Evolutionary conservation across 2,329 filamentous ascomycete species (phyloP).

Genomic region (Talaromyces pinophilus): DNA sequence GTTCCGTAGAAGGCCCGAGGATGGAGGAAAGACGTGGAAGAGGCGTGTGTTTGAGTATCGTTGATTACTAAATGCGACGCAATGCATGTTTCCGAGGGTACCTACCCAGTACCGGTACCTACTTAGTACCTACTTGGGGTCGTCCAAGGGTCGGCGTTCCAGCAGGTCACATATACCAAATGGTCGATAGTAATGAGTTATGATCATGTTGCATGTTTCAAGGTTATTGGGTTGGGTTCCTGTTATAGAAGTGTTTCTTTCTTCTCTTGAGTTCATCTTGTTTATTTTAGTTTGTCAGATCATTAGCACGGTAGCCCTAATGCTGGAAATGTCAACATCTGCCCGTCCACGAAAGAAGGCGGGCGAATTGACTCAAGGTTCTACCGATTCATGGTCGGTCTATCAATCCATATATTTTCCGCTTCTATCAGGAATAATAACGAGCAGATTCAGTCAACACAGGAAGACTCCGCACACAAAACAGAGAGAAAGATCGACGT

Average conservation of each 20-base stretch:
- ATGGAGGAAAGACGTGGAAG: slow-evolving; percentile 35
- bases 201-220: slow-evolving; percentile 2
- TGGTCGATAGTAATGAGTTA: slow-evolving; percentile 5
- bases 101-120: background rate
- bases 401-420: background rate
- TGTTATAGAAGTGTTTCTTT: background rate
- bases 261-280: background rate
- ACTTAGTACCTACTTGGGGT: background rate
- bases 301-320: background rate
- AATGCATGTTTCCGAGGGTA: slow-evolving; percentile 8
- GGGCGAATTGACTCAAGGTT: background rate
- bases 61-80: slow-evolving; percentile 4
- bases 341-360: background rate
- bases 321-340: background rate
- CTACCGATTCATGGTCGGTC: background rate
- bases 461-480: too few relatives aligned
- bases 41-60: slow-evolving; percentile 41
- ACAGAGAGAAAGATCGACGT: background rate
- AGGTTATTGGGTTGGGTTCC: background rate
- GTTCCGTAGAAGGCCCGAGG: slow-evolving; percentile 35
- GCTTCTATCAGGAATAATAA: background rate
- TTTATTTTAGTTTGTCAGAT: background rate
- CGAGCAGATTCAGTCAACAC: too few relatives aligned
- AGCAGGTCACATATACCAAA: background rate
- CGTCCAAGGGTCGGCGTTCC: slow-evolving; percentile 1